Percentiles rank a stretch among this genome's conserved stretches.
Conservation (phyloP, 805 yeast species). For the Saccharomycopsis guyanensis region DNA sequence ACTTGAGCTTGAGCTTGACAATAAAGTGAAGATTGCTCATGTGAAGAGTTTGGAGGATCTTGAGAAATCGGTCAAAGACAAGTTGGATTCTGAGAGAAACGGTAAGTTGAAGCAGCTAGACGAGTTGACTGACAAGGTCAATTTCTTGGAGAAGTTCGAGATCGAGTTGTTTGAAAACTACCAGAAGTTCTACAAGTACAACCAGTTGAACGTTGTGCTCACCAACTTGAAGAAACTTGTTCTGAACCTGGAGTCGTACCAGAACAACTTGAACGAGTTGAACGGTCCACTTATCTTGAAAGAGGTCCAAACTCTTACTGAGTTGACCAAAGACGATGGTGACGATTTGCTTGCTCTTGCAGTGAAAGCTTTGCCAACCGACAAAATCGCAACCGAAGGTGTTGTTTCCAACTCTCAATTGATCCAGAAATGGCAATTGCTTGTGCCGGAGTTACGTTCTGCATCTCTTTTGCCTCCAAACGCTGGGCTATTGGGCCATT, state of each 20-base stretch:
- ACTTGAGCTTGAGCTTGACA: conserved; percentile 63
- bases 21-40: conserved; percentile 60
- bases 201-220: conserved; percentile 29
- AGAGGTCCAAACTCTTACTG: conserved; percentile 51
- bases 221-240: conserved; percentile 20
- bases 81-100: conserved; percentile 66
- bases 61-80: conserved; percentile 46
- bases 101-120: conserved; percentile 68
- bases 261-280: conserved; percentile 22
- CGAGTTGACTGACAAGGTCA: conserved; percentile 47
- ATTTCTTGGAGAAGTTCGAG: conserved; percentile 49
- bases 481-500: conserved; percentile 91
- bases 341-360: conserved; percentile 45
- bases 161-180: conserved; percentile 36
- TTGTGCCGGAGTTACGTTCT: conserved; percentile 80
- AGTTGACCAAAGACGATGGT: conserved; percentile 36
- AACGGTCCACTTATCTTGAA: conserved; percentile 54
- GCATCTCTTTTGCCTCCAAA: conserved; percentile 89
- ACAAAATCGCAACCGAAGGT: conserved; percentile 38
- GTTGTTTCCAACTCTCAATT: conserved; percentile 74
- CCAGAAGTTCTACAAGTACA: conserved; percentile 31
- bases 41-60: conserved; percentile 63
- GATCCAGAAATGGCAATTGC: conserved; percentile 67
- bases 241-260: conserved; percentile 15
- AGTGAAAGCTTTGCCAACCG: conserved; percentile 38